Evolutionary conservation across 805 yeast genomes (phyloP), one percentile per base, ranked within the genome.

Genomic region (Wickerhamiella bombiphila): DNA sequence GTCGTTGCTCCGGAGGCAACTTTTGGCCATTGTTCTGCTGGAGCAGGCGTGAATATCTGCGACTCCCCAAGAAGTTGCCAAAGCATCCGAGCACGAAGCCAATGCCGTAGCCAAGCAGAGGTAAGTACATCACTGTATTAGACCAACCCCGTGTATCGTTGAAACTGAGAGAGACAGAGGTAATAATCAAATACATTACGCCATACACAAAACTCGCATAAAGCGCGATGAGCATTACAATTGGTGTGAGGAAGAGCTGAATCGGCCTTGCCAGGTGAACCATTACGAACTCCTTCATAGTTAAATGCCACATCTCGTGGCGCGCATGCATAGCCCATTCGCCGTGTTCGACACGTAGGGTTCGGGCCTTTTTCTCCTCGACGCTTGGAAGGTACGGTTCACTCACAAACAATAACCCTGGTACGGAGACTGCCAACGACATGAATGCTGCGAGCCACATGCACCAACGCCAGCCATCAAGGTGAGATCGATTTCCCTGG

Each of bases 301-400:
- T 59, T 54, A 82, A 56, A 37, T 85, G 80, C 53, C 71, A 74
- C 25, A 88, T 91, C 22, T 88, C 97, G 57, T 81, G 94, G 61
- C 80, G 91, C 20, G 94, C 79, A 81, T 83, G 85, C 45, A 81
- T 78, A 50, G 76, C 77, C 44, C 67, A 66, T 53, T 81, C 77
- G 32, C 91, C 86, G 4, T 94, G 77, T 54, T 74, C 76, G 49
- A 71, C 68, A 61, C 94, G 71, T 48, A 80, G 51, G 49, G 57
- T 66, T 39, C 59, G 59, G 16, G 94, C 94, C 52, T 75, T 70
- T 24, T 54, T 64, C 51, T 77, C 74, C 46, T 81, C 64, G 37
- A 85, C 72, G 0, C 48, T 49, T 3, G 60, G 59, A 15, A 51
- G 48, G 40, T 61, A 66, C 5, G 60, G 57, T 60, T 65, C 57